A percentile compares a stretch with the other conserved stretches of the same genome.
phyloP scores from a whole-genome alignment of 176 grass and related monocot species.

The Phyllostachys edulis region DNA sequence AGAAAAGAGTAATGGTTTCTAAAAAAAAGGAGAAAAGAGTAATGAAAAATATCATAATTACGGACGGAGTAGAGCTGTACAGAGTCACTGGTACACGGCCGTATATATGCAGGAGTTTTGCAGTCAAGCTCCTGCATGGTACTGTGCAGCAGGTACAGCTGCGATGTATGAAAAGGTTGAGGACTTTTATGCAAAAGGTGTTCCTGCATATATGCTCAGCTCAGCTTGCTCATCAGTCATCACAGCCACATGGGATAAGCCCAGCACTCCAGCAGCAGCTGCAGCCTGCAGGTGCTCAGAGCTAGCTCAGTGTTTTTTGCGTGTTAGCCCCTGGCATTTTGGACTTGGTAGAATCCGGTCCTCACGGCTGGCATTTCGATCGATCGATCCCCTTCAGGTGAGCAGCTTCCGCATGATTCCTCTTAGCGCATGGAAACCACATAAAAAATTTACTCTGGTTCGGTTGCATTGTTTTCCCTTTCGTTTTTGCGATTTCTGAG shows the following conservation, averaged over 20 bases:
- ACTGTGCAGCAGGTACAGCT: conserved; percentile 19
- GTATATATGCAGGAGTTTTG: neutral
- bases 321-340: neutral
- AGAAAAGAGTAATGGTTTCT: neutral
- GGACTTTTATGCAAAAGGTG: neutral
- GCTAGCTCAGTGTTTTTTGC: neutral
- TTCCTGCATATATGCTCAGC: neutral
- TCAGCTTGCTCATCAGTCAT: neutral
- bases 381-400: conserved; percentile 29
- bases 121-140: conserved; percentile 52
- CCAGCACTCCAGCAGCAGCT: neutral
- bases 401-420: neutral
- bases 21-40: neutral
- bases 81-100: no score
- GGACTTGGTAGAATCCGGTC: neutral
- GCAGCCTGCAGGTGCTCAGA: neutral
- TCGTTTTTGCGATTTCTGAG: neutral
- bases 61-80: no score
- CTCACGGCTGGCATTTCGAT: neutral
- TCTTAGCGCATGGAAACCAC: neutral
- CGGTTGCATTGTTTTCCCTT: no score
- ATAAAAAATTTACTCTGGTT: neutral
- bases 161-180: neutral
- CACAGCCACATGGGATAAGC: no score
- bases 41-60: neutral